Evolutionary conservation across 1,284 basidiomycete genomes (phyloP), one percentile per base, ranked within the genome.

Genomic region (Cutaneotrichosporon sp.): DNA sequence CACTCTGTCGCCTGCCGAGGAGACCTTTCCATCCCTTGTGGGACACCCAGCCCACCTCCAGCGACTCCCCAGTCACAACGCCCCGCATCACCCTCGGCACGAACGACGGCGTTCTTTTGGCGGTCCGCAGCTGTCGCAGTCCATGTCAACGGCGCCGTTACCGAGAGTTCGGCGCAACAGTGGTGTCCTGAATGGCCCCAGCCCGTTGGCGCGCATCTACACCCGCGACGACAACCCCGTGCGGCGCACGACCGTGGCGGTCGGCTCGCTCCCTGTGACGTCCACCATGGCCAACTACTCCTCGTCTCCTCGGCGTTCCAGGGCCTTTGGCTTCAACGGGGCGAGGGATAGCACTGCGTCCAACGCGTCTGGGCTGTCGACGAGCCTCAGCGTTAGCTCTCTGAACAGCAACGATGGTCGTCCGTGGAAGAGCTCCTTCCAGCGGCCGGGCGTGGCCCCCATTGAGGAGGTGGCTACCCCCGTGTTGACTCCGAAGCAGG

Each of bases 141-240:
- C 51, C 24, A 22, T 50, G 43, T 22, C 46, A 13, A 46, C 46
- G 51, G 49, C 45, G 1, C 58, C 58, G n/a, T 36, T 62, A 11
- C 55, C 58, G 1, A 60, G 71, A 24, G 54, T 54, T 1, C 64
- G 72, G 18, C 67, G 75, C 33, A 73, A 74, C 50, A 73, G 43
- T 11, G 49, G 51, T 9, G 47, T 53, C 20, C n/a, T 59, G 8
- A 69, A 74, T 38, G 78, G 77, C 22, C 77, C 78, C 0, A 77
- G 74, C 60, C 79, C 79, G 0, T 67, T 80, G 6, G 79, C 79
- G 6, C 65, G 76, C 52, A 67, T 80, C 22, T 80, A 57, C 34
- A 57, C 55, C 13, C 55, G 55, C 18, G 29, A 25, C 11, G 46
- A 57, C 43, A 31, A 20, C 18, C 54, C 22, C 29, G 18, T 53